phyloP scores from a whole-genome alignment of 1,139 yeast genomes.

The Lodderomyces elongisporus region DNA sequence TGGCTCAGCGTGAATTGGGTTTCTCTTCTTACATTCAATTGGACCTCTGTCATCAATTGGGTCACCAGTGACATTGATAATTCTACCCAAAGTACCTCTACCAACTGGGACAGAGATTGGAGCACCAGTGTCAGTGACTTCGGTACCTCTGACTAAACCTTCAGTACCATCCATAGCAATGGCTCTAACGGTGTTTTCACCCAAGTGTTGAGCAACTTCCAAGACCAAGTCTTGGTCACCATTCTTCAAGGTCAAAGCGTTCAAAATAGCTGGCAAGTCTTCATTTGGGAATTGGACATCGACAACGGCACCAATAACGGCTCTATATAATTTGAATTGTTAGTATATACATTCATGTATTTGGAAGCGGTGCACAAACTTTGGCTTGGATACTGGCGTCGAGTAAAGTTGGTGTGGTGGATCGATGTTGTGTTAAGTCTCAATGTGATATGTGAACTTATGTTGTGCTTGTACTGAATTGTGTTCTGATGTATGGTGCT shows the following conservation, averaged over 20 bases:
- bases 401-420: no score
- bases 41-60: slow-evolving; percentile 99
- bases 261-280: slow-evolving; percentile 93
- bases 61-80: slow-evolving; percentile 97
- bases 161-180: slow-evolving; percentile 99
- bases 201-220: slow-evolving; percentile 99
- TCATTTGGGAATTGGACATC: slow-evolving; percentile 99
- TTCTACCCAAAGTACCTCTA: slow-evolving; percentile 98
- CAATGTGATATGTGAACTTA: no score
- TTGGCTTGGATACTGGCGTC: no score
- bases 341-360: no score
- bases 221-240: slow-evolving; percentile 74
- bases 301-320: slow-evolving; percentile 99
- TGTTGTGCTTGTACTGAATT: no score
- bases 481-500: no score
- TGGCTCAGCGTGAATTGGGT: slow-evolving; percentile 98
- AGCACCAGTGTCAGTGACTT: slow-evolving; percentile 91
- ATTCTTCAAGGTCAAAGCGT: slow-evolving; percentile 84
- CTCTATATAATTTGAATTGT: slow-evolving; percentile 53
- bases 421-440: no score
- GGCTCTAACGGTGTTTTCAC: slow-evolving; percentile 99
- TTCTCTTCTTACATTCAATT: slow-evolving; percentile 82
- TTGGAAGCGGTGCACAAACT: no score
- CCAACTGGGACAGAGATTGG: slow-evolving; percentile 99
- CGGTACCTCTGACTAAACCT: slow-evolving; percentile 98